Base-by-base conservation (phyloP, 75 land plant genomes). In the Pinus tabuliformis region DNA sequence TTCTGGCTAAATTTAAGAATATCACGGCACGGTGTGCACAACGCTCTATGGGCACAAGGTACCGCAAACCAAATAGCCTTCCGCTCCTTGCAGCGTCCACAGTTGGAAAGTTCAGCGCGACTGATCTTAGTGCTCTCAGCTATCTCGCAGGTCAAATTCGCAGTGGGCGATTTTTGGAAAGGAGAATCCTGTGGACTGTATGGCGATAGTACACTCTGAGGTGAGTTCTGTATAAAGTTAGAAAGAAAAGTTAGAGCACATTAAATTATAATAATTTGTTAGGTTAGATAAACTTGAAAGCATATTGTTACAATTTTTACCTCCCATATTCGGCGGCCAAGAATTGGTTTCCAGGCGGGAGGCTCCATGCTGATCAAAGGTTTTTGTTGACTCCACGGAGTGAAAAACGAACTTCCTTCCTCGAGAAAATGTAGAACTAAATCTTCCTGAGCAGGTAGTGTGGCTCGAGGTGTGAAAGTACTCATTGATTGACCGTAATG, bases 61-160 rank as follows among this genome's bases (percentile, higher is more conserved):
- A 72, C 74, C 16, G 74, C 74, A 18, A 72, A 6, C 74, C 74
- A 72, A 22, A 72, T 54, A 56, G 74, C 74, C 8, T 72, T 72
- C 36, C 58, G 17, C 20, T 72, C 36, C 58, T 26, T 22, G 13
- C 74, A 72, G 12, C 12, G 56, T 28, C 58, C 26, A 52, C 74
- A 72, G 15, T 72, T 6, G 20, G 62, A 2, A 18, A 59, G 21
- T 18, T 59, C 62, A 18, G 62, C 20, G 21, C 18, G 4, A 21
- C 20, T 56, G 58, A 24, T 24, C 58, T 56, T 56, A 6, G 17
- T 54, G 58, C 74, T 72, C 24, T 56, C 74, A 54, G 13, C 58
- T 45, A 45, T 45, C 52, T 45, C 52, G 52, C 7, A 45, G 52
- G 52, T 7, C 52, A 8, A 45, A 7, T 45, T 45, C 52, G 52